Base-by-base conservation (phyloP, 2,329 filamentous ascomycete species). In the Atkinsonella hypoxylon region DNA sequence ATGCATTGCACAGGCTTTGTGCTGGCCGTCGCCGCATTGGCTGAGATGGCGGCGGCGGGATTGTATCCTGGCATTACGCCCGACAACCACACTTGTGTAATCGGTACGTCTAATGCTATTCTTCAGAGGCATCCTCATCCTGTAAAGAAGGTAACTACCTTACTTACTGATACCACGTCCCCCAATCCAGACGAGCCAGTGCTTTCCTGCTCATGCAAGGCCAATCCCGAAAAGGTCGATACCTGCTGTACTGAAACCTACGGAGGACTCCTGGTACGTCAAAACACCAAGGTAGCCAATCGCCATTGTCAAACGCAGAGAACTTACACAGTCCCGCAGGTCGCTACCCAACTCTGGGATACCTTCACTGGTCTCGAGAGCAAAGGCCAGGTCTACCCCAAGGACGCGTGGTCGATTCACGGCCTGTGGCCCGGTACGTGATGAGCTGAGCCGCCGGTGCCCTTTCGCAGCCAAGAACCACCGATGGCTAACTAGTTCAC, bases 171-270 rank as follows among this genome's bases (percentile, higher is more conserved):
- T 26, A 26, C 26, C 7, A n/a, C n/a, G n/a, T n/a, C 8, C 5
- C 2, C 26, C 26, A 17, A 10, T 15, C 15, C 42, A 59, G 57
- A 48, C n/a, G 51, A 58, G 0, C 59, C 58, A 0, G 50, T 61
- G 22, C 65, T 75, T 32, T 80, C 76, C 1, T 79, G 77, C 64
- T 76, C 74, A 1, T 57, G 64, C 18, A 60, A 64, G 1, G 75
- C 73, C 6, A 63, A 65, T 22, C 70, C 68, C 1, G 64, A 58
- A 34, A 61, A 68, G 49, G 75, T 78, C 34, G 80, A 85, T 59
- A 75, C 75, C 1, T 85, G 81, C 70, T 85, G 81, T 58, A 71
- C 72, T 15, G 81, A 85, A 67, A 84, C 81, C 0, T 83, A 70
- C 56, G 81, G 81, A 30, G 81, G 81, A 4, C 69, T 85, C 5